phyloP scores from a whole-genome alignment of 495 filamentous ascomycete species.

The Trichoderma orchidacearum region DNA sequence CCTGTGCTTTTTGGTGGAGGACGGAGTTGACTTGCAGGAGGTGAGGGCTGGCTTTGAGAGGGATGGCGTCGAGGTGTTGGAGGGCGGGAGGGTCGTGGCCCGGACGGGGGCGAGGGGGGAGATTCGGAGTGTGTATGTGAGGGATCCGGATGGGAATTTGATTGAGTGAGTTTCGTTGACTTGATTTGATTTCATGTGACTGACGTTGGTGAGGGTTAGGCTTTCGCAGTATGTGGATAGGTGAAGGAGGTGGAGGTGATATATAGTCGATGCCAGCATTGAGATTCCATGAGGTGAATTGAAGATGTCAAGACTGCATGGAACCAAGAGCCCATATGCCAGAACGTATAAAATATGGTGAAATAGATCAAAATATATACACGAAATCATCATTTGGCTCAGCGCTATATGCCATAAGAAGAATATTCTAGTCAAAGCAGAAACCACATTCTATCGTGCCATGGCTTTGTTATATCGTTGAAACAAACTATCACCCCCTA shows the following conservation, averaged over 20 bases:
- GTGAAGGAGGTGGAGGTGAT: too few species aligned
- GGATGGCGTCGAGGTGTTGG: constrained; percentile 26
- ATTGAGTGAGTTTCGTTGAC: constrained; percentile 32
- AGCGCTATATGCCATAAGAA: too few species aligned
- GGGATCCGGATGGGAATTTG: constrained; percentile 44
- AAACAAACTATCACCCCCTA: neutral
- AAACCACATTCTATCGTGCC: neutral
- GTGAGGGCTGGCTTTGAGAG: constrained; percentile 13
- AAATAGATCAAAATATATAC: too few species aligned
- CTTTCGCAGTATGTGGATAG: too few species aligned
- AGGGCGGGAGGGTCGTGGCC: constrained; percentile 31
- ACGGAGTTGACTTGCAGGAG: constrained; percentile 18
- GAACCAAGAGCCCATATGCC: too few species aligned
- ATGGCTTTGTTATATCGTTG: neutral
- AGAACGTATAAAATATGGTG: too few species aligned
- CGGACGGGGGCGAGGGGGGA: constrained; percentile 35
- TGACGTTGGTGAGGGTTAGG: neutral
- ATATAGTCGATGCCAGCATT: too few species aligned
- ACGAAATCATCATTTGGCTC: too few species aligned
- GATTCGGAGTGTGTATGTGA: constrained; percentile 39
- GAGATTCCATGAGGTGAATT: too few species aligned
- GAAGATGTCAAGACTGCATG: too few species aligned
- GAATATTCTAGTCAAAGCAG: too few species aligned
- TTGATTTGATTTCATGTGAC: neutral
- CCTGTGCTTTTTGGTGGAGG: constrained; percentile 36